phyloP scores from a whole-genome alignment of 1,284 basidiomycete species.

The Mycena sp. region DNA sequence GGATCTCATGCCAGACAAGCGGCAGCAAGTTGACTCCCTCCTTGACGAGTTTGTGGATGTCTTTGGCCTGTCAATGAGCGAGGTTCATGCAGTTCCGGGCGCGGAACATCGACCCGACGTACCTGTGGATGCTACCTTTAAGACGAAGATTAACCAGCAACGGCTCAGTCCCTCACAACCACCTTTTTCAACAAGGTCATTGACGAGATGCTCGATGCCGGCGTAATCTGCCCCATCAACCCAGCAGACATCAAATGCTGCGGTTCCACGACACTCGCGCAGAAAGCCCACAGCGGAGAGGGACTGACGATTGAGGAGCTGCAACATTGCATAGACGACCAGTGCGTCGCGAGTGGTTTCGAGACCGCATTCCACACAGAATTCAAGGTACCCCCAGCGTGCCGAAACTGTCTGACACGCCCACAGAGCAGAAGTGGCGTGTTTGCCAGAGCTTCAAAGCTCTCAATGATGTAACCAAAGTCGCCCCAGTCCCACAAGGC shows the following conservation, averaged over 20 bases:
- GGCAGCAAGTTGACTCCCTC: slow-evolving; percentile 23
- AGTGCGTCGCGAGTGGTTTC: slow-evolving; percentile 31
- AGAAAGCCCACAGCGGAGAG: slow-evolving; percentile 35
- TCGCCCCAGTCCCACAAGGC: slow-evolving; percentile 44
- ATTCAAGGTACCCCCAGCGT: neutral
- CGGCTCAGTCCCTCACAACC: slow-evolving; percentile 40
- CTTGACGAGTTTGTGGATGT: slow-evolving; percentile 38
- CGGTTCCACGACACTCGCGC: slow-evolving; percentile 11
- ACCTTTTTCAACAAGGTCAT: slow-evolving; percentile 40
- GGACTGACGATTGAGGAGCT: slow-evolving; percentile 3
- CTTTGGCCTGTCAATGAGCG: slow-evolving; percentile 41
- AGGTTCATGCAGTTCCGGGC: slow-evolving; percentile 35
- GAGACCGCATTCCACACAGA: slow-evolving; percentile 17
- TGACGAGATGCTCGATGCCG: slow-evolving; percentile 43
- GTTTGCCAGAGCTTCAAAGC: slow-evolving; percentile 46
- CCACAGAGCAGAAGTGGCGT: slow-evolving; percentile 33
- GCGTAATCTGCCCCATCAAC: slow-evolving; percentile 2
- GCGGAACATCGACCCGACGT: slow-evolving; percentile 32
- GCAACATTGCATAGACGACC: slow-evolving; percentile 9
- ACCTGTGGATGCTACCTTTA: slow-evolving; percentile 30
- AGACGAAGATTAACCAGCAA: slow-evolving; percentile 37
- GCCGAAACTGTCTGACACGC: neutral
- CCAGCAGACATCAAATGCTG: slow-evolving; percentile 10
- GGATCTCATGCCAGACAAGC: slow-evolving; percentile 25
- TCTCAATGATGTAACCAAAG: slow-evolving; percentile 25